phyloP scores from a whole-genome alignment of 805 yeast species.

The Yamadazyma kitorensis region DNA sequence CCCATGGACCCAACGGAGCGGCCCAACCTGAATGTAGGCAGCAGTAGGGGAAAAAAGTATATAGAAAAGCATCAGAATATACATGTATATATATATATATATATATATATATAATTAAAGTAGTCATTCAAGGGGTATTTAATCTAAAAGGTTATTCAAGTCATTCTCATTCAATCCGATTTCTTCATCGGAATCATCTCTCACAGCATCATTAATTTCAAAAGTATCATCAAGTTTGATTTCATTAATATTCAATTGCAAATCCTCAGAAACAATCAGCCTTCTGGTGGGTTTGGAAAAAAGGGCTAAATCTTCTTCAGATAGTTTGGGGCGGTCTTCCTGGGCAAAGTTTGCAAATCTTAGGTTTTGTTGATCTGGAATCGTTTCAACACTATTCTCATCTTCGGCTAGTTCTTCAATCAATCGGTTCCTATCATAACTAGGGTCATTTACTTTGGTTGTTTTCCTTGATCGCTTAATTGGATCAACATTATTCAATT shows the following conservation, averaged over 20 bases:
- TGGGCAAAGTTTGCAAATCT: neutral
- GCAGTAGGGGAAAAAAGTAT: slow-evolving; percentile 19
- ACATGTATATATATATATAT: neutral
- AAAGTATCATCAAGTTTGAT: slow-evolving; percentile 8
- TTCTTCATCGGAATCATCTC: slow-evolving; percentile 12
- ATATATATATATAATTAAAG: no score
- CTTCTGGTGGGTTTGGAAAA: slow-evolving; percentile 24
- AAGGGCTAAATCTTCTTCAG: slow-evolving; percentile 3
- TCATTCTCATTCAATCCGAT: slow-evolving; percentile 35
- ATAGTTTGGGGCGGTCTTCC: neutral
- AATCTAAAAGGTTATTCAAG: slow-evolving; percentile 35
- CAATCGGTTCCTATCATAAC: neutral
- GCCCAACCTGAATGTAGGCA: slow-evolving; percentile 34
- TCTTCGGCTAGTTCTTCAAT: slow-evolving; percentile 18
- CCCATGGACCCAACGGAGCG: no score
- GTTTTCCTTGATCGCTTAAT: slow-evolving; percentile 10
- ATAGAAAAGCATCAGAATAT: no score
- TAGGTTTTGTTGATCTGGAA: slow-evolving; percentile 1
- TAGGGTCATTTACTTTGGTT: slow-evolving; percentile 19
- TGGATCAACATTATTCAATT: slow-evolving; percentile 12
- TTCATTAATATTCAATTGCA: neutral
- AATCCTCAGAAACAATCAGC: slow-evolving; percentile 14
- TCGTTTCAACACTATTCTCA: slow-evolving; percentile 17
- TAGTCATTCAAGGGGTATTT: no score
- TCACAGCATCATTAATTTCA: slow-evolving; percentile 7